Base-by-base conservation (phyloP, 2,329 filamentous ascomycete genomes). In the Neonectria coccinea region DNA sequence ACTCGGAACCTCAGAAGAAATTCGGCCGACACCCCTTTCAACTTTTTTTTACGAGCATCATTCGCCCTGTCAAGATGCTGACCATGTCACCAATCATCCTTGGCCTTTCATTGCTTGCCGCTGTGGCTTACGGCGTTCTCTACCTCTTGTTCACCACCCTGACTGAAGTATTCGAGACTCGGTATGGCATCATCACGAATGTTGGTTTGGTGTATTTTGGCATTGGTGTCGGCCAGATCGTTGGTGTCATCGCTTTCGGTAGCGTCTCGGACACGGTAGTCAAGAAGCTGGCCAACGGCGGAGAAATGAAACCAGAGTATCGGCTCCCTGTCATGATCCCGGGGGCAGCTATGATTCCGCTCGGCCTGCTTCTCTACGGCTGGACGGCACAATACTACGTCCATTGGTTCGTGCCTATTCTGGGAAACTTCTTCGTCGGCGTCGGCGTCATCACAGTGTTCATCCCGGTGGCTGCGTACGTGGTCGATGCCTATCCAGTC, bases 141-240 rank as follows among this genome's bases (percentile, higher is more conserved):
- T 88, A 86, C 63, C 81, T 77, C 2, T 74, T 86, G 22, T 82
- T 87, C 71, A 86, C 85, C 5, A 87, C 85, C 5, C 85, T 87
- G 65, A 80, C 82, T 0, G 72, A 82, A 7, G 84, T 88, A 2
- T 88, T 79, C 48, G 65, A 73, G 31, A 60, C 60, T 8, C 70
- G 76, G n/a, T 80, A 80, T 41, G 65, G 71, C 36, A 79, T 80
- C 51, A 67, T 65, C 31, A 64, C 62, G 2, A 60, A 64, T 31
- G 59, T 70, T 4, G 73, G 67, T 10, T 74, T 87, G 54, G 74
- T 83, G 31, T 82, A 81, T 4, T 83, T 87, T 1, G 86, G 87
- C 55, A 80, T 86, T 7, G 78, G 82, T 67, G 73, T 68, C 67
- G 79, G 64, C n/a, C 64, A 66, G 22, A 52, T 68, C 20, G 18